Evolutionary conservation across 345 rosid genomes (phyloP).

Genomic region (Eucalyptus polyanthemos): DNA sequence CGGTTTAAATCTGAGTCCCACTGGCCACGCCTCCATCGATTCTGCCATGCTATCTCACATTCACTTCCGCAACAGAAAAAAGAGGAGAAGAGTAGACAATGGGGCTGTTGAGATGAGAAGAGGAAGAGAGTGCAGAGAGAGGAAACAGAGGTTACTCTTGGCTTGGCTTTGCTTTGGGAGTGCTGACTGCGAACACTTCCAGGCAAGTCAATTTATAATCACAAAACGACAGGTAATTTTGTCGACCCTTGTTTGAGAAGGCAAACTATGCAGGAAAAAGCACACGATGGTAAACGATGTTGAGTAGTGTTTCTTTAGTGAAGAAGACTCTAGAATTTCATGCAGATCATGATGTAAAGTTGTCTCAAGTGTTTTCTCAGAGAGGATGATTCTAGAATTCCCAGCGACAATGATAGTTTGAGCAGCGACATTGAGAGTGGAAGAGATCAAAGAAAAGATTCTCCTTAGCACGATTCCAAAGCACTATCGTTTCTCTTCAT

Average conservation of each 20-base stretch:
- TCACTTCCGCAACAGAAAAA: too few relatives aligned
- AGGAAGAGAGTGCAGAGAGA: background rate
- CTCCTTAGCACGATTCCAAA: background rate
- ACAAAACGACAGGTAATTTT: background rate
- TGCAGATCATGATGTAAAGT: too few relatives aligned
- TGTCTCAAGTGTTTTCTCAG: too few relatives aligned
- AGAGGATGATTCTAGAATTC: too few relatives aligned
- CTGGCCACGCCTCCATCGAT: too few relatives aligned
- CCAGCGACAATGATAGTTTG: background rate
- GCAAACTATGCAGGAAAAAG: background rate
- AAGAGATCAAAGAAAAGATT: background rate
- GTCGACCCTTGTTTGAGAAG: background rate
- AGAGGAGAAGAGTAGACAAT: background rate
- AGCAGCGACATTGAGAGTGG: background rate
- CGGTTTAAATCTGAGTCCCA: background rate
- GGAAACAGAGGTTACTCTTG: background rate
- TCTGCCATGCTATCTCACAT: too few relatives aligned
- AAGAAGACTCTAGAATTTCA: too few relatives aligned
- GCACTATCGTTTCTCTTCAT: background rate
- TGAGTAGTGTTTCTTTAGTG: too few relatives aligned
- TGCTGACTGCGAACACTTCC: background rate
- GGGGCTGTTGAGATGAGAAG: background rate
- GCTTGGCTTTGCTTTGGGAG: background rate
- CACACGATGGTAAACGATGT: too few relatives aligned
- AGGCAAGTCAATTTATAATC: background rate